Conservation (phyloP, 1,139 yeast genomes). For the Candida sp. region DNA sequence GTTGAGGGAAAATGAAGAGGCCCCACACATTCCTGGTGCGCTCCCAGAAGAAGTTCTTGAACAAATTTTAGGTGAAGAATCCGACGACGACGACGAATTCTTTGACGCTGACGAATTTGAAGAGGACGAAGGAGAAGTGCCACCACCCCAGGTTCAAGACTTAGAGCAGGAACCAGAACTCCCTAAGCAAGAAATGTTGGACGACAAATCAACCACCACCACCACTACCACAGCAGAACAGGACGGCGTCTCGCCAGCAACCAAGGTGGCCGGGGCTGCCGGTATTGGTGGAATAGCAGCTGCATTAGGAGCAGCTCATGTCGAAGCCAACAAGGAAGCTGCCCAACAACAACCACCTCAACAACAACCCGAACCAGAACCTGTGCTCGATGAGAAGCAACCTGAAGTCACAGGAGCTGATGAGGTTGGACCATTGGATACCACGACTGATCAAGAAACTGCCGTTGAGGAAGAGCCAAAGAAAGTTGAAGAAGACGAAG, state of each 20-base stretch:
- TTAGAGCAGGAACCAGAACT: conserved; percentile 1
- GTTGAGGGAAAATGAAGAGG: not conserved
- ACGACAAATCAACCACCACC: not conserved
- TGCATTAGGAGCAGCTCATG: conserved; percentile 6
- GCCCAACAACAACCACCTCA: too few species aligned
- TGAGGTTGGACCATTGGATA: not conserved
- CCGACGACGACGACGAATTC: conserved; percentile 74
- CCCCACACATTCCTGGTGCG: conserved; percentile 11
- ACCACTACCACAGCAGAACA: not conserved
- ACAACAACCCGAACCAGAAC: not conserved
- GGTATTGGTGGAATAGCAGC: conserved; percentile 9
- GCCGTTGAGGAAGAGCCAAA: conserved; percentile 8
- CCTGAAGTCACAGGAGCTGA: conserved; percentile 7
- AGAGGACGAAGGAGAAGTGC: conserved; percentile 17
- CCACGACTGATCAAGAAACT: not conserved
- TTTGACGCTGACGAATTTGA: conserved; percentile 83
- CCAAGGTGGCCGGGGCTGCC: conserved; percentile 4
- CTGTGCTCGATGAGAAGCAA: not conserved
- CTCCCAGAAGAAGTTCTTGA: conserved; percentile 32
- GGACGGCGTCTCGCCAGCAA: not conserved
- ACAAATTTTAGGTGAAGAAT: conserved; percentile 59
- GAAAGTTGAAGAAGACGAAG: conserved; percentile 6
- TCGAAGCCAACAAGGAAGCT: conserved; percentile 4
- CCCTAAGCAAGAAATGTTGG: not conserved
- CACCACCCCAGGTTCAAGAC: not conserved